Evolutionary conservation across 345 rosid genomes (phyloP), one percentile per base, ranked within the genome.

Genomic region (Aurinia saxatilis): DNA sequence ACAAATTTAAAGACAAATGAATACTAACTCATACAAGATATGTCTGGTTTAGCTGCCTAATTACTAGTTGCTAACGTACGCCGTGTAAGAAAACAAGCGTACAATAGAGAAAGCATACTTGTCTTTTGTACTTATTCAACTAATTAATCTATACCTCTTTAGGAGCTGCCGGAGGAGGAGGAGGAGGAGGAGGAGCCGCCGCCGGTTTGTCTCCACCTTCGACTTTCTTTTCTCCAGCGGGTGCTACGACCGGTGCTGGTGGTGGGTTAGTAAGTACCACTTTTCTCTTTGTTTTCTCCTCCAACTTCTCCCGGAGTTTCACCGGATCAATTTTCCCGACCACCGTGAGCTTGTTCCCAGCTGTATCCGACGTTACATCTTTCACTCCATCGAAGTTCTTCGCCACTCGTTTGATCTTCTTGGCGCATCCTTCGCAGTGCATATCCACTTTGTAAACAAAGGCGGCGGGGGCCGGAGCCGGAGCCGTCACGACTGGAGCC

Each of bases 401-500:
- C 60, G 80, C 74, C 13, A 65, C 48, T 36, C 80, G 75, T 27
- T 54, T 69, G 56, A 92, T 70, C 66, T 80, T 87, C 82, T 84
- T 87, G 18, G 92, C 91, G 63, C 99, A 93, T 9, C 95, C 97
- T 50, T 81, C 85, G 33, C 99, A 93, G 81, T 87, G 97, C 82
- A 93, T 72, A 54, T 87, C 88, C 48, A 71, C 54, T 78, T 82
- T 93, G 78, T 79, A 78, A 38, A 89, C 84, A 60, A 66, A 65
- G 16, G 63, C 57, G 10, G 63, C 16, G 15, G 48, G 23, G 2
- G 9, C 49, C 2, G 25, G 34, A 1, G 37, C 42, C 18, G 75
- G 65, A 7, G 86, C 84, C 5, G 56, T 39, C 10, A 17, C 19
- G 0, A 39, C 42, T n/a, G n/a, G n/a, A 2, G 37, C 50, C 27